These are phyloP conservation scores for Neurospora sp. DNA, from an alignment of 2,329 filamentous ascomycete genomes.

Conservation along the genomic window DNA sequence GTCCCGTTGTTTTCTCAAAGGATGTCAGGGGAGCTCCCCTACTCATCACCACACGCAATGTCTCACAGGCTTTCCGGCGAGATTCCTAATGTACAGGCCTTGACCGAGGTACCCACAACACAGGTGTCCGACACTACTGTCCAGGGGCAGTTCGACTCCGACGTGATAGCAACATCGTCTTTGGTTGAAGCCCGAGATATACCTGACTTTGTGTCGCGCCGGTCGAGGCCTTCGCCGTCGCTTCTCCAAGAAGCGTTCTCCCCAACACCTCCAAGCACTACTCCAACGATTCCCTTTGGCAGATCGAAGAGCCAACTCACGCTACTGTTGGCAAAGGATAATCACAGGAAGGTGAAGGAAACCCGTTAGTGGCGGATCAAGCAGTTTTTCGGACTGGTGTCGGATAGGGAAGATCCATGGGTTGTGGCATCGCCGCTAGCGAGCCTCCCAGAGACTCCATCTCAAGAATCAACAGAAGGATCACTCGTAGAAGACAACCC, in stretches of 20 bases:
- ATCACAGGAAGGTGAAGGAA: constrained; percentile 23
- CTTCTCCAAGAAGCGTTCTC: constrained; percentile 30
- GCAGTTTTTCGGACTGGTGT: background rate
- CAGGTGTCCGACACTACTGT: constrained; percentile 14
- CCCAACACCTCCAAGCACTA: constrained; percentile 39
- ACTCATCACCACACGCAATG: constrained; percentile 3
- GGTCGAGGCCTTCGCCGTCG: constrained; percentile 19
- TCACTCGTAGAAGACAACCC: background rate
- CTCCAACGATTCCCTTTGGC: constrained; percentile 38
- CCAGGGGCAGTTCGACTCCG: constrained; percentile 20
- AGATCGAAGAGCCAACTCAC: constrained; percentile 52
- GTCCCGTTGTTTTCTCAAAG: background rate
- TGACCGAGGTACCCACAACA: constrained; percentile 13
- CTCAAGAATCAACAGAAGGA: background rate
- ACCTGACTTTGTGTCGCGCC: constrained; percentile 8
- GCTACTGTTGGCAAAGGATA: constrained; percentile 46
- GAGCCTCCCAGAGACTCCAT: background rate
- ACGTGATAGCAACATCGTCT: constrained; percentile 12
- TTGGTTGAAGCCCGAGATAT: constrained; percentile 15
- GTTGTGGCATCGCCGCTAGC: background rate
- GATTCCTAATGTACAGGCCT: constrained; percentile 11
- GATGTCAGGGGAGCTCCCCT: background rate
- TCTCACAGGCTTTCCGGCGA: constrained; percentile 8
- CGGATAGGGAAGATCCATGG: background rate
- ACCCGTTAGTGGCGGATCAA: constrained; percentile 12